Evolutionary conservation across 2,329 filamentous ascomycete species (phyloP), one percentile per base, ranked within the genome.

Genomic region (Aschersonia sp.): DNA sequence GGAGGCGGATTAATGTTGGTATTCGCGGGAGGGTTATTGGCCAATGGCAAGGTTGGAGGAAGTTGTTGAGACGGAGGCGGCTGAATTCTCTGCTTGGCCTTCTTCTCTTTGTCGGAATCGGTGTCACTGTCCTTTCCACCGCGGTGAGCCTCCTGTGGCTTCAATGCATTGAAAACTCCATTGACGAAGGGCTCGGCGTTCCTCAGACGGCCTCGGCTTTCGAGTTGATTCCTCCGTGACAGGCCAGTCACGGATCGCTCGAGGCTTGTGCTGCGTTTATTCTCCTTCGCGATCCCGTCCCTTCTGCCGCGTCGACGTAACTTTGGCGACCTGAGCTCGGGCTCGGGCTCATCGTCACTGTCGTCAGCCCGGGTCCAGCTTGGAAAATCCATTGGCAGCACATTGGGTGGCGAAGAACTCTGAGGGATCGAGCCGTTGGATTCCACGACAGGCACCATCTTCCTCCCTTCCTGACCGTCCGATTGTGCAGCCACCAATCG

Each of bases 321-420:
- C n/a, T 6, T 30, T 10, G 30, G 32, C 6, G 41, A 14, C 12
- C 30, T 46, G 4, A 11, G 6, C 6, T 33, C 35, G 35, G n/a
- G 33, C 22, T 33, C 35, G 35, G 14, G 33, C 22, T 31, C 37
- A 7, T 42, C 42, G 6, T 50, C 37, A 41, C 32, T n/a, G 40
- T 46, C 44, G 32, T 44, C 46, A 14, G 31, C 37, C 22, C 37
- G 44, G 37, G 44, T 43, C 35, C 46, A 43, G n/a, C 37, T 48
- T 11, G 44, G 44, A 39, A 46, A 43, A 7, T 50, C 46, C 42
- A 45, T 48, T 29, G 35, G 31, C 8, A 43, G 42, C 3, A 29
- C n/a, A 12, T 30, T 44, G 14, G 44, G 44, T 29, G 35, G 22
- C 11, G 33, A 42, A 7, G 35, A 30, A 40, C 12, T 41, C 46